phyloP scores from a whole-genome alignment of 2,329 filamentous ascomycete species.

The Aspergillus phoenicis region DNA sequence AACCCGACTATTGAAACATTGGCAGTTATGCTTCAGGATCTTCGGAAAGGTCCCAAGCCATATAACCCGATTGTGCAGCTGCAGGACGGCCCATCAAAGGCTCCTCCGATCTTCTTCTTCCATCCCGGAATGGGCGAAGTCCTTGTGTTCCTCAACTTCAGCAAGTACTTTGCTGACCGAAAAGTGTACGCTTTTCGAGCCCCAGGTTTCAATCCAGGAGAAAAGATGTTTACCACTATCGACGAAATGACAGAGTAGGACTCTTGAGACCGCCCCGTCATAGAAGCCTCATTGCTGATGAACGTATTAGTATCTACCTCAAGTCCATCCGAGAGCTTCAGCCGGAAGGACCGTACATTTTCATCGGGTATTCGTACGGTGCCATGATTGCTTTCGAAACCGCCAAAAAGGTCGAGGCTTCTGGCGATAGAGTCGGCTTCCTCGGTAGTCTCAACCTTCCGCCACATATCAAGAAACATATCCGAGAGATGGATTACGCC shows the following conservation, averaged over 20 bases:
- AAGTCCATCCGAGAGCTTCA: slow-evolving; percentile 1
- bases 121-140: slow-evolving; percentile 7
- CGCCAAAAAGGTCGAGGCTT: neutral
- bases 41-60: neutral
- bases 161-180: slow-evolving; percentile 4
- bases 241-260: slow-evolving; percentile 1
- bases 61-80: slow-evolving; percentile 4
- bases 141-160: slow-evolving; percentile 7
- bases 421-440: slow-evolving; percentile 7
- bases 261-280: neutral
- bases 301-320: neutral
- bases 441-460: slow-evolving; percentile 5
- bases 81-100: neutral
- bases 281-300: neutral
- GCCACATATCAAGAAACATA: slow-evolving; percentile 3
- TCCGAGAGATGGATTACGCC: slow-evolving; percentile 5
- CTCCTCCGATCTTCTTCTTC: neutral
- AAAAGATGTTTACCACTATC: neutral
- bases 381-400: slow-evolving; percentile 7
- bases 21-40: neutral
- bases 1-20: slow-evolving; percentile 1
- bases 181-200: slow-evolving; percentile 4
- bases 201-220: slow-evolving; percentile 2
- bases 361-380: slow-evolving; percentile 3
- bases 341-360: slow-evolving; percentile 3